Evolutionary conservation across 768 basidiomycete genomes (phyloP).

Genomic region (Mycena venus): DNA sequence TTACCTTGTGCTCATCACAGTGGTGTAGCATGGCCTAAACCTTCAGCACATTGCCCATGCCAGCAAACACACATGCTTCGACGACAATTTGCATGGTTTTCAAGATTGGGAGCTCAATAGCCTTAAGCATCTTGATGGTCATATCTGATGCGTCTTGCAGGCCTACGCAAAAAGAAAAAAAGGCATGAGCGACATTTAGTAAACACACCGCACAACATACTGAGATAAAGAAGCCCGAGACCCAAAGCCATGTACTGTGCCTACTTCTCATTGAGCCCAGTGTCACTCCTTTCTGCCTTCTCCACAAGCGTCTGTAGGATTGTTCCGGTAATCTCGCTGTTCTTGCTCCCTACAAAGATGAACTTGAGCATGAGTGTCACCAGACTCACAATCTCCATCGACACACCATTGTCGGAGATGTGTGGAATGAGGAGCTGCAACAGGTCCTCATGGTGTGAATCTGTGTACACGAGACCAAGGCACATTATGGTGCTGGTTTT

Average conservation of each 20-base stretch:
- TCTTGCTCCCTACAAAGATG: constrained; percentile 94
- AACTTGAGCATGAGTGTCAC: constrained; percentile 93
- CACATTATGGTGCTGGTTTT: constrained; percentile 93
- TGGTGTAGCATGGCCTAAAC: constrained; percentile 93
- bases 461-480: constrained; percentile 94
- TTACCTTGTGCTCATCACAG: constrained; percentile 83
- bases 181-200: neutral
- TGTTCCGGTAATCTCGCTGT: constrained; percentile 90
- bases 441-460: constrained; percentile 92
- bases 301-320: constrained; percentile 96
- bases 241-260: constrained; percentile 91
- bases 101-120: constrained; percentile 92
- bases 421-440: constrained; percentile 80
- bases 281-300: constrained; percentile 70
- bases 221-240: constrained; percentile 92
- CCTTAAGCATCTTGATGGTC: constrained; percentile 94
- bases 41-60: constrained; percentile 94
- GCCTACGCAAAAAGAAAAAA: constrained; percentile 59
- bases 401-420: constrained; percentile 83
- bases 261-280: constrained; percentile 93
- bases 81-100: constrained; percentile 93
- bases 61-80: constrained; percentile 94
- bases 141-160: constrained; percentile 94
- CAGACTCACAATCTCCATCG: constrained; percentile 91
- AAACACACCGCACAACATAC: constrained; percentile 57